Base-by-base conservation (phyloP, 2,329 filamentous ascomycete species). In the Alternaria incomplexa region DNA sequence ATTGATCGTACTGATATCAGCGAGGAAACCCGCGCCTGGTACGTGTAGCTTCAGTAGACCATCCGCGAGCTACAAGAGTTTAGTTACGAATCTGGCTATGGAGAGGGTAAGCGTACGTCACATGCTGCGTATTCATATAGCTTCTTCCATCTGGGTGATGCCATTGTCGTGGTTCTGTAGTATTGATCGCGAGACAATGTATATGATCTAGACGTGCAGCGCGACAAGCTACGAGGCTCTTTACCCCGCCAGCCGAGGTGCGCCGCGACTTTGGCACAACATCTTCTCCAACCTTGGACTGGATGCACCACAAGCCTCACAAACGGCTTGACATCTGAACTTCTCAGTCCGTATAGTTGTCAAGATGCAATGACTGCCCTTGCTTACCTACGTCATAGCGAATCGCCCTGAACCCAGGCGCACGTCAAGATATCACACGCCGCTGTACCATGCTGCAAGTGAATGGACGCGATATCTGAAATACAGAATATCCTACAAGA, bases 1-100 rank as follows among this genome's bases (percentile, higher is more conserved):
- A 80, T 77, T 71, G 81, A 53, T 51, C 73, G 68, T 76, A 88
- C 87, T 74, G 56, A 89, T 83, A 74, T 93, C 90, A 40, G 88
- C 82, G 40, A 93, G 80, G 74, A 89, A 89, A 57, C 91, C 91
- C 25, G 89, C 90, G 50, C 86, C 85, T 11, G 89, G 84, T 9
- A 90, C 85, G 62, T 90, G 86, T 51, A 93, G 84, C 73, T 90
- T 91, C 58, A 92, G 84, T 2, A 93, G 85, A 6, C 90, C 90
- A 77, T 93, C 91, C 11, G 91, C 91, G 17, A 76, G 68, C 71
- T 75, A 50, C n/a, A 32, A 1, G 9, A 17, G 32, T 12, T 75
- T 58, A 76, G 72, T 56, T 20, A 26, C 9, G 4, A 6, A 6
- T 32, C 4, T 22, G 0, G 20, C 11, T 8, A 32, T 11, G 17